Evolutionary conservation across 225 moss, liverwort and hornwort genomes (phyloP).

Genomic region (Rhytidiadelphus loreus): DNA sequence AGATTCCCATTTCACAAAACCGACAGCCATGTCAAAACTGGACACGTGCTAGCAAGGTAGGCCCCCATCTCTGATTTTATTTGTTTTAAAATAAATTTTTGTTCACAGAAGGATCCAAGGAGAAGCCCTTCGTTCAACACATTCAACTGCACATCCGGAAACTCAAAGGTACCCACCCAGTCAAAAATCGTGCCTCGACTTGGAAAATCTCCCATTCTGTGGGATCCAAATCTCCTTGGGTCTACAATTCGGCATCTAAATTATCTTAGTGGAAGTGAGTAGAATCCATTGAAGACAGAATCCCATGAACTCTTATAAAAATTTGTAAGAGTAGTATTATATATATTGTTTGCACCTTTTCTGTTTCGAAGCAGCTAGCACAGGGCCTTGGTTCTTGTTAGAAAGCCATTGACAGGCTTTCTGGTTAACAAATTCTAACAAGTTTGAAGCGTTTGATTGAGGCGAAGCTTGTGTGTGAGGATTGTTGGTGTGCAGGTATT

Average conservation of each 20-base stretch:
- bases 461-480: not conserved
- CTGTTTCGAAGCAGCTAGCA: not conserved
- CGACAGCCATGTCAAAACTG: not conserved
- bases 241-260: not conserved
- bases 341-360: too few species aligned
- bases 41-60: not conserved
- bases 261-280: too few species aligned
- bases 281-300: not conserved
- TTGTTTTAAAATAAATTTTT: accelerated
- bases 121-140: not conserved
- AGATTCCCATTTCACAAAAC: not conserved
- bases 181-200: not conserved
- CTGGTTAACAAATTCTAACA: not conserved
- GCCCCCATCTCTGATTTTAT: not conserved
- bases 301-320: not conserved
- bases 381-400: not conserved
- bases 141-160: not conserved
- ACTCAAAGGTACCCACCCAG: not conserved
- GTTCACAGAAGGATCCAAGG: not conserved
- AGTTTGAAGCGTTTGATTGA: not conserved
- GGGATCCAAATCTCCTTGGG: not conserved
- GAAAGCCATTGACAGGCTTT: not conserved
- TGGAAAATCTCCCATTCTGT: not conserved
- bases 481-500: not conserved
- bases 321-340: not conserved